Base-by-base conservation (phyloP, 108 stramenopile species). In the Pseudonitzschia multistriata region DNA sequence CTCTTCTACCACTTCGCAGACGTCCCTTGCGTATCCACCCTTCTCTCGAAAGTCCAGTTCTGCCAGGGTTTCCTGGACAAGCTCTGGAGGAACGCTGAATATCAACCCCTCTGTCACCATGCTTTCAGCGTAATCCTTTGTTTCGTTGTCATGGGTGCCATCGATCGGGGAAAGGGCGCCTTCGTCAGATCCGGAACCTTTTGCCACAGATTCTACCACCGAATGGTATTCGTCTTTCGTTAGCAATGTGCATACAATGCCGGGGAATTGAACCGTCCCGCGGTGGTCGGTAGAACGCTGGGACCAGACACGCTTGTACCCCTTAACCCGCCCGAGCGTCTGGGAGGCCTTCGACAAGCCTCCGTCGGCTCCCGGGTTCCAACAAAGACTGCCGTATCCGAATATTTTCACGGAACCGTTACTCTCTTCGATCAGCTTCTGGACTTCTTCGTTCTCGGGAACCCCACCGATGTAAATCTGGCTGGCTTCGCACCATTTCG, bases 31-130 rank as follows among this genome's bases (percentile, higher is more conserved):
- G 69, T 94, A 91, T 25, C 81, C 84, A 49, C 90, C 93, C 67
- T 88, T 94, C 78, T 94, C 90, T 53, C 93, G 84, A 82, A 94
- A 94, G 73, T 94, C 93, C 49, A 94, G 67, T 65, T 94, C 90
- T 2, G 82, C 87, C 73, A 94, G 73, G 66, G 90, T 91, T 66
- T 85, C 80, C 19, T 86, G 65, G 7, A 84, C 88, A 54, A 88
- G 76, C 40, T 81, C 83, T 13, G 74, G 79, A 19, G 89, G 88
- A 2, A 94, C 76, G 0, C 64, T 70, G 61, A 80, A 94, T 33
- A 94, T 84, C 49, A 94, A 28, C 5, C 93, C 93, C 66, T 90
- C 88, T 17, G 90, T 89, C 30, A 61, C 22, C 83, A 84, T 70
- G 29, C 79, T 83, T 25, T 25, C 50, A n/a, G 33, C 15, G 60